Percentiles rank a stretch among this genome's conserved stretches.
phyloP scores from a whole-genome alignment of 2,329 filamentous ascomycete genomes.

The Didymella glomerata region DNA sequence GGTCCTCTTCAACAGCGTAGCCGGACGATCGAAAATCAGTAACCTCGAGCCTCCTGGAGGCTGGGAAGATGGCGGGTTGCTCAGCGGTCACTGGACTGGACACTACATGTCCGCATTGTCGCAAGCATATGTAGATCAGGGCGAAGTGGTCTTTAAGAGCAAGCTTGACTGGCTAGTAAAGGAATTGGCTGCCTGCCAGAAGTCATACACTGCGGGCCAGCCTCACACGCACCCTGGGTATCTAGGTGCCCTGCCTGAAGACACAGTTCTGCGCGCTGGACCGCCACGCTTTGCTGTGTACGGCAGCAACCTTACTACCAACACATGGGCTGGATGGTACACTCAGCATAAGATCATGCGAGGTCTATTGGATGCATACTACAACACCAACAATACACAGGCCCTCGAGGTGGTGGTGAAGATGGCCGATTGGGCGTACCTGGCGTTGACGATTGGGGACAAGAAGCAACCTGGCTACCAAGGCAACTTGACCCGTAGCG shows the following conservation, averaged over 20 bases:
- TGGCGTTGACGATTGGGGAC: constrained; percentile 8
- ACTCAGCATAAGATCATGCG: constrained; percentile 15
- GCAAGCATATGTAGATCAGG: constrained; percentile 9
- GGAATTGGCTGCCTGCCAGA: constrained; percentile 10
- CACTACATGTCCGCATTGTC: constrained; percentile 12
- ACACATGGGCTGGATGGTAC: constrained; percentile 12
- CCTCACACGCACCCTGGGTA: constrained; percentile 6
- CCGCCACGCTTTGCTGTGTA: constrained; percentile 14
- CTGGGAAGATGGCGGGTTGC: constrained; percentile 10
- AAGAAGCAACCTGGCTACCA: constrained; percentile 10
- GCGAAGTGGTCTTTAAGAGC: constrained; percentile 6
- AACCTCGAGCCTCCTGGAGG: constrained; percentile 2
- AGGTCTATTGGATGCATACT: constrained; percentile 5
- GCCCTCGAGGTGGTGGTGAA: constrained; percentile 6
- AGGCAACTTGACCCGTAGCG: constrained; percentile 11
- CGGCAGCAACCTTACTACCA: constrained; percentile 1
- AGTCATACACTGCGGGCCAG: constrained; percentile 1
- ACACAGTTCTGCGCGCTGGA: constrained; percentile 7
- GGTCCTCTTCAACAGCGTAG: constrained; percentile 8
- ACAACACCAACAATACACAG: constrained; percentile 11
- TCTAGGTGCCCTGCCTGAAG: constrained; percentile 13
- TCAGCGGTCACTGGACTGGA: constrained; percentile 14
- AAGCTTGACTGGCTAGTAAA: constrained; percentile 12
- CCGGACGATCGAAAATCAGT: constrained; percentile 5
- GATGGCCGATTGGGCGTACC: constrained; percentile 12